Evolutionary conservation across 345 rosid species (phyloP), one percentile per base, ranked within the genome.

Genomic region (Erodium maritimum): DNA sequence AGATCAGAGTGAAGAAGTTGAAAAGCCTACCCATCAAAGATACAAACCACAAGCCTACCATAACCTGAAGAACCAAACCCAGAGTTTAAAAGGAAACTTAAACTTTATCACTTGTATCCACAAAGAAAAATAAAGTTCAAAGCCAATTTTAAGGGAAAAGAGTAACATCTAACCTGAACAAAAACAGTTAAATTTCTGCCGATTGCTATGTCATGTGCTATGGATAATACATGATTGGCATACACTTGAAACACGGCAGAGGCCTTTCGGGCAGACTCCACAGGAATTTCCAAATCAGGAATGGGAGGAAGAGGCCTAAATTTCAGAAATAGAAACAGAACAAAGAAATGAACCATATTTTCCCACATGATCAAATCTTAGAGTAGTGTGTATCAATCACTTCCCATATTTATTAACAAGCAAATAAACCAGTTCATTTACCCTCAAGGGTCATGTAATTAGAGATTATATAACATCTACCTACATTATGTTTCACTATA

Each of bases 301-400:
- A 94, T 62, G 1, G 97, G 97, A 21, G 99, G 99, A 67, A 85
- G 56, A 23, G 99, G 99, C 75, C 99, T 90, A 72, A 54, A 73
- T 42, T 62, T 51, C 25, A 67, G 14, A 50, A 21, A 42, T 7
- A 12, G 48, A 42, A 42, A 21, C 2, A 50, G 17, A 22, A n/a
- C 6, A 52, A 42, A 7, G 59, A 24, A 50, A 22, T n/a, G 17
- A 3, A 56, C 8, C 1, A 12, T 51, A 52, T 56, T 20, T 29
- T 11, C n/a, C 23, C 16, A 45, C 48, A 3, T 11, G 42, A 57
- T 58, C 2, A 19, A 0, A 51, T 10, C 8, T 3, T 18, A 24
- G 37, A 63, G 5, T 23, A 29, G 48, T 42, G 12, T 29, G 8
- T 42, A 42, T 14, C 48, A 42, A 42, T 14, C 14, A 42, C 48